Base-by-base conservation (phyloP, 768 basidiomycete genomes). In the Amanita brunnescens region DNA sequence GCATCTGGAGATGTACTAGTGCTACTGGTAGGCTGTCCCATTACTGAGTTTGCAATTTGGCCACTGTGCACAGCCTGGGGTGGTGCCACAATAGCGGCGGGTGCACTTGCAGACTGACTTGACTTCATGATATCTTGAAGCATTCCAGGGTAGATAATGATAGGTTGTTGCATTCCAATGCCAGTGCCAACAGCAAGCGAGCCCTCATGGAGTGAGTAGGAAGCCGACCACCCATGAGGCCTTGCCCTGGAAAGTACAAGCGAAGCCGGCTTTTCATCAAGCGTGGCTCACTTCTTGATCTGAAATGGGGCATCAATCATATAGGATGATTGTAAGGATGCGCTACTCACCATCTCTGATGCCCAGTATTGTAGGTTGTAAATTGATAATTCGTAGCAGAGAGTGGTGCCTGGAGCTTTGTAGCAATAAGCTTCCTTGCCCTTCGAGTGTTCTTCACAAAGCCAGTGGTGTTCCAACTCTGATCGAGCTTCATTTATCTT, bases 401-500 rank as follows among this genome's bases (percentile, higher is more conserved):
- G 41, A 24, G 41, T 42, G 41, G 41, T 42, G 21, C 41, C 41
- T 20, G 41, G 41, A 18, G 21, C 41, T 42, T 24, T 42, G 21
- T 42, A 42, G 41, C 41, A 42, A 24, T 42, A 23, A 20, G 41
- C 41, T 42, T 42, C 41, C 41, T 24, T 42, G 41, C 41, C 41
- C 41, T 42, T 23, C 16, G 41, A 21, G 23, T 43, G 41, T 43
- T 43, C 41, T 43, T 43, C 41, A 24, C 41, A 43, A 24, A 43
- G 41, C 41, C 41, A 43, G 41, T 24, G 41, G 41, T 43, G 41
- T 43, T 43, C 41, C 41, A 43, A 21, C 41, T 43, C 41, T 43
- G 24, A 43, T 43, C 41, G 23, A 23, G 41, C 41, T 43, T 43
- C 41, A 23, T 43, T 43, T 43, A 43, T 43, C 41, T 43, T 43